Base-by-base conservation (phyloP, 495 filamentous ascomycete species). In the Aspergillus steynii region DNA sequence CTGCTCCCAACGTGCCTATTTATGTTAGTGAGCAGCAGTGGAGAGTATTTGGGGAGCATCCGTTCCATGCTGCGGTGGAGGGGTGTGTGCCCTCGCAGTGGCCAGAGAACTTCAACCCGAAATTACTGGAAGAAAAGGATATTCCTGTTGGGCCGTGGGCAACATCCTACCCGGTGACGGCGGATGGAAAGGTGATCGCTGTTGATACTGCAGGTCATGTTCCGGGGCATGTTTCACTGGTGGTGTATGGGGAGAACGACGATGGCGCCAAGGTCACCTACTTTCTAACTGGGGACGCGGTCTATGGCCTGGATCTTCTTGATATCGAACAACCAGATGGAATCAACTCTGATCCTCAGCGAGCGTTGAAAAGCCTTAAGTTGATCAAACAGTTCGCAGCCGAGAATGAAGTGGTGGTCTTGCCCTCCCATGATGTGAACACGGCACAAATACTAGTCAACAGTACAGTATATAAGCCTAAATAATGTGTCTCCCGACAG, bases 141-240 rank as follows among this genome's bases (percentile, higher is more conserved):
- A 37, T 10, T 5, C 48, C 68, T 4, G 60, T 74, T 55, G 71
- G 73, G 4, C 69, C 71, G 0, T 75, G 69, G 62, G 64, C 59
- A 28, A 45, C 67, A 5, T 68, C 58, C 9, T 72, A 61, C 56
- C 69, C 71, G 32, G 26, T 75, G 27, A 74, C 73, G 10, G 28
- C 20, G 1, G 73, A 75, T 61, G 71, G 69, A 4, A 71, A 59
- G 20, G 55, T 75, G 45, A 64, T 63, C 0, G 58, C 63, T 0
- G 66, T 75, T 27, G 67, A 75, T 52, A 75, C 72, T 9, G 66
- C 72, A 0, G 72, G 72, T 7, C 72, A 75, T 65, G 69, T 72
- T 9, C 65, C 68, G 3, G 71, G 71, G 4, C 72, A 75, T 60
- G 45, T 71, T 2, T 58, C 57, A 10, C 12, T 75, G 37, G 56